Percentiles rank a stretch among this genome's conserved stretches.
These are phyloP conservation scores for Hawksworthiomyces lignivorus DNA, from an alignment of 2,329 filamentous ascomycete species.

Conservation along the genomic window DNA sequence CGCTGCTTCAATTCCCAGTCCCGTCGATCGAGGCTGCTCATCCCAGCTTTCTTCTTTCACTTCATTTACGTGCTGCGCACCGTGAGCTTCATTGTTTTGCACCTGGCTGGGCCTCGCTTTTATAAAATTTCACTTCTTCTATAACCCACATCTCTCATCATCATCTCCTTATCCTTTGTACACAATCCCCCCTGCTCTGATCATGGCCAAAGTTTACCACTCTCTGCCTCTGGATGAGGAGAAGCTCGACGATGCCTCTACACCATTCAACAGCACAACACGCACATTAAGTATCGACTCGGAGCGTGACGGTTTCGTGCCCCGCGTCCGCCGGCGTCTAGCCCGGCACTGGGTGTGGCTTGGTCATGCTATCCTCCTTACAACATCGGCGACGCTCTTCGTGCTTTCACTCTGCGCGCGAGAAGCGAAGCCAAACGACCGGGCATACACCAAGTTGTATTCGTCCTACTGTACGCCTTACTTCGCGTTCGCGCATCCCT, in stretches of 20 bases:
- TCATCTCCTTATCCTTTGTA: conserved; percentile 2
- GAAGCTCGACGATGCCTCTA: conserved; percentile 17
- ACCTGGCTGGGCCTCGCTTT: background rate
- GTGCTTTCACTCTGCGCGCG: conserved; percentile 31
- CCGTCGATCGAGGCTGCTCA: conserved; percentile 3
- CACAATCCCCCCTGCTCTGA: conserved; percentile 11
- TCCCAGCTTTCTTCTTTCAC: background rate
- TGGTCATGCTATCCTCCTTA: conserved; percentile 31
- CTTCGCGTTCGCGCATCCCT: too few species aligned
- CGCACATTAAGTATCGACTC: conserved; percentile 11
- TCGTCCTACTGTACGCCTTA: conserved; percentile 30
- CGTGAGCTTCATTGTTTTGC: background rate
- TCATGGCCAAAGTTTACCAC: conserved; percentile 28
- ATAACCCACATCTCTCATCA: background rate
- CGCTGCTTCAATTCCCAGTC: too few species aligned
- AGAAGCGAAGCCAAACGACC: conserved; percentile 26
- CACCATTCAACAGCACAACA: conserved; percentile 3
- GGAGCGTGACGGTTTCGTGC: conserved; percentile 7
- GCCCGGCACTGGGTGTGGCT: conserved; percentile 30
- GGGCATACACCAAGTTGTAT: conserved; percentile 29
- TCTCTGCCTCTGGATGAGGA: conserved; percentile 30
- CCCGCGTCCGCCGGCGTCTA: conserved; percentile 4
- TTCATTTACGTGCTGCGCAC: conserved; percentile 4
- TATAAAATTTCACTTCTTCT: background rate
- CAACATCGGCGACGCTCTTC: conserved; percentile 32